Base-by-base conservation (phyloP, 768 basidiomycete species). In the Xerocomellus chrysenteron region DNA sequence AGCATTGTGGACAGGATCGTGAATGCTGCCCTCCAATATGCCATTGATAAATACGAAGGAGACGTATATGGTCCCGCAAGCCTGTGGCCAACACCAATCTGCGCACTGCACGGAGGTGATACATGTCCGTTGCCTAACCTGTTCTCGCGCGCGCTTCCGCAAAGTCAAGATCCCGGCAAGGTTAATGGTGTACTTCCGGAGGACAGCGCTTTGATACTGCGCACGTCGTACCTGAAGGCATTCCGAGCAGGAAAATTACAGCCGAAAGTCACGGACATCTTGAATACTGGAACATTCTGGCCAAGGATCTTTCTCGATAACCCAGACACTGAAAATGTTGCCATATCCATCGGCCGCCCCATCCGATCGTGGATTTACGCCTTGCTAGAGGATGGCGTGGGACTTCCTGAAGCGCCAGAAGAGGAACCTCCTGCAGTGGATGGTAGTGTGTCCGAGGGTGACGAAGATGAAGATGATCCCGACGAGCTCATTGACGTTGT, bases 11-110 rank as follows among this genome's bases (percentile, higher is more conserved):
- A 92, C 49, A 79, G 81, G 47, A 80, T 91, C 17, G 88, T 87
- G 9, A 84, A 86, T 59, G 84, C 87, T 17, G 84, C 90, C 2
- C 74, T 93, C 26, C 86, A 89, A 66, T 92, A 92, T 65, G 85
- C 88, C 16, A 84, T 93, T 35, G 83, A 87, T 2, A 82, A 80
- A 65, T 76, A 78, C 49, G 79, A 79, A 46, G 79, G 76, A 39
- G 74, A 75, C 42, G 54, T 70, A 2, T 65, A 68, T 32, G 78
- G 74, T 7, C 62, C 65, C 41, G 72, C 66, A 51, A 67, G 73
- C n/a, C 70, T 84, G 26, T 87, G 83, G 82, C 74, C 79, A 0
- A 81, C 82, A 21, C 72, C 76, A 50, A 69, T 82, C 9, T 92
- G 90, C 63, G 77, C 82, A 30, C 69, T 92, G 47, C 90, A 92